Evolutionary conservation across 2,329 filamentous ascomycete genomes (phyloP).

Genomic region (Fusarium nygamai): DNA sequence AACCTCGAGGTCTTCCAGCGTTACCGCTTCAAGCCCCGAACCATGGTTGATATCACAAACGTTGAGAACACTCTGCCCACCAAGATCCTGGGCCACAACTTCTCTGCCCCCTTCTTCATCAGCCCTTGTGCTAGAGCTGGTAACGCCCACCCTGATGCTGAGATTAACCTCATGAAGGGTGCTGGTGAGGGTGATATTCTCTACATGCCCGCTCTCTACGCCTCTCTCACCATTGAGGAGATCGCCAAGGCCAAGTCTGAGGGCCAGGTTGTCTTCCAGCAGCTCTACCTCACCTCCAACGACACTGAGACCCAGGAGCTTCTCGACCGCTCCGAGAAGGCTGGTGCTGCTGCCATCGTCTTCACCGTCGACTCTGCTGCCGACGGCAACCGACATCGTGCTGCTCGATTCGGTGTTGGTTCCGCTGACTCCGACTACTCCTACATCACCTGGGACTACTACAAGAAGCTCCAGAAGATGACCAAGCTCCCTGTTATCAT

Average conservation of each 20-base stretch:
- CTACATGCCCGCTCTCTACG: conserved; percentile 57
- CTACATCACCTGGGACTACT: conserved; percentile 50
- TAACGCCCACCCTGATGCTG: conserved; percentile 57
- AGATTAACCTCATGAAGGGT: conserved; percentile 60
- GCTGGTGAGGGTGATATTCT: conserved; percentile 60
- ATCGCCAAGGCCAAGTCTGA: conserved; percentile 50
- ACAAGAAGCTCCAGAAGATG: conserved; percentile 48
- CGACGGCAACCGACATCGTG: conserved; percentile 53
- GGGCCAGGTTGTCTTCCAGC: conserved; percentile 53
- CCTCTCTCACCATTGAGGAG: conserved; percentile 49
- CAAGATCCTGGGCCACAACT: conserved; percentile 63
- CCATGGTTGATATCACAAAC: conserved; percentile 60
- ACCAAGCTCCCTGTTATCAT: conserved; percentile 53
- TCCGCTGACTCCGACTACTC: conserved; percentile 47
- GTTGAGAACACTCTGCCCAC: conserved; percentile 54
- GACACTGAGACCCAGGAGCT: conserved; percentile 47
- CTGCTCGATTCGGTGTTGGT: conserved; percentile 51
- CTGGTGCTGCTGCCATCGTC: conserved; percentile 50
- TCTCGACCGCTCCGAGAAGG: conserved; percentile 46
- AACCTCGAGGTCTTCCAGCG: conserved; percentile 65
- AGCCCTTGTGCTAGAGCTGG: conserved; percentile 58
- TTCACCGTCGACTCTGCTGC: conserved; percentile 54
- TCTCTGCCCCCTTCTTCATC: conserved; percentile 66
- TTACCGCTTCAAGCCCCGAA: conserved; percentile 58
- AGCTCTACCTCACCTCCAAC: conserved; percentile 47